Evolutionary conservation across 2,329 filamentous ascomycete genomes (phyloP), one percentile per base, ranked within the genome.

Genomic region (Penicillium italicum): DNA sequence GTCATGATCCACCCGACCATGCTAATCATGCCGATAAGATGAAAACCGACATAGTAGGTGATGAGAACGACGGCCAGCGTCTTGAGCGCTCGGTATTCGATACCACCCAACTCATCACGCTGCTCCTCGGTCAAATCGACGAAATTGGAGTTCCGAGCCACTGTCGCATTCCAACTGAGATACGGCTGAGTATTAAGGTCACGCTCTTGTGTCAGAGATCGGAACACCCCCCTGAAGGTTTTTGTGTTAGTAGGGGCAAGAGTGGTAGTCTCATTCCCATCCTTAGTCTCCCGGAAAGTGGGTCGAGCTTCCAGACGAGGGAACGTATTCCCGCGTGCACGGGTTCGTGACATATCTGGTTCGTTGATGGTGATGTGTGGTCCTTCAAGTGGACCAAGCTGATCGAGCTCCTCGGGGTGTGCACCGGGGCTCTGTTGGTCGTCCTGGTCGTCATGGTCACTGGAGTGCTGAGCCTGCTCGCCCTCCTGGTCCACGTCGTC

Each of bases 21-120:
- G 62, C 85, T 86, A 28, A 91, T 70, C 36, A 95, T 76, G 0
- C 87, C 90, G 4, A 97, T 78, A 2, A 92, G 65, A 66, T 91
- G 90, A 65, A 96, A 97, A 0, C 88, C 86, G 69, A 91, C 83
- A 68, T 89, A 97, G 73, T 97, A 99, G 8, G 76, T 77, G 3
- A 89, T 80, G 20, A 97, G 78, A 30, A 97, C 85, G 28, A 90
- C 70, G 1, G 90, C 89, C 45, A 99, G 76, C 2, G 91, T 90
- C 72, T 96, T 95, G 57, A 99, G 73, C 0, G 93, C 90, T 6
- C 94, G 87, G 69, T 99, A 99, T 72, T 99, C 94, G 60, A 99
- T 96, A 20, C 94, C 94, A 11, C 94, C 94, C 2, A 99, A 77
- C 73, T 99, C 94, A 69, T 99, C 92, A 62, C 94, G 85, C 74